Evolutionary conservation across 1,284 basidiomycete genomes (phyloP), one percentile per base, ranked within the genome.

Genomic region (Cutaneotrichosporon sp.): DNA sequence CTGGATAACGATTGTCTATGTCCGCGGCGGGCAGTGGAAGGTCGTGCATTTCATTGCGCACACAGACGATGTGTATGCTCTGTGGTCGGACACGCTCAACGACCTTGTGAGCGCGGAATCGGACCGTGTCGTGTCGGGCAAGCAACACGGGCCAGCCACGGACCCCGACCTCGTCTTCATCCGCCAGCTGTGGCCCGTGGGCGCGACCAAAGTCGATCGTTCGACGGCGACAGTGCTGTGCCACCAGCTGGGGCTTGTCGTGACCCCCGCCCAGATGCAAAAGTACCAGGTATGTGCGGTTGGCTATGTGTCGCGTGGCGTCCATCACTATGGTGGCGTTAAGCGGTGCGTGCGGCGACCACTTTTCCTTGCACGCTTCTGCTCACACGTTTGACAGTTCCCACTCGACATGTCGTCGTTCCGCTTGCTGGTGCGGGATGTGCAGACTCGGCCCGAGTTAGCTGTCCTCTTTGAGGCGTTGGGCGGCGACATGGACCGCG

Each of bases 11-110:
- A 69, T 80, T 54, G 77, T 79, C 51, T 78, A 79, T 54, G 69
- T 74, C n/a, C 65, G 71, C 12, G 55, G 61, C 47, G 89, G 76
- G 78, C 81, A 82, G 43, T 97, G 93, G 83, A 97, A 97, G 77
- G 87, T 89, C 0, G 80, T 96, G 13, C 91, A 97, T 67, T 80
- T 97, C 53, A 83, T 97, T 55, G 88, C 91, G 0, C 78, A 84
- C 1, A 84, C 85, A 0, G 75, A 77, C 46, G 84, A 88, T 21
- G 79, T 84, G 0, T 86, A 88, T 65, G 75, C 78, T 4, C 61
- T 78, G 7, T 81, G 79, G 79, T 67, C 76, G 21, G 57, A 63
- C 9, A 77, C 79, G 14, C 71, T 82, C 4, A 69, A 73, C 22
- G 65, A 65, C 8, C 68, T 81, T 12, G 72, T 78, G 5, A 58